Percentiles rank a stretch among this genome's conserved stretches.
phyloP scores from a whole-genome alignment of 2,329 filamentous ascomycete genomes.

The Anthostomella pinea region DNA sequence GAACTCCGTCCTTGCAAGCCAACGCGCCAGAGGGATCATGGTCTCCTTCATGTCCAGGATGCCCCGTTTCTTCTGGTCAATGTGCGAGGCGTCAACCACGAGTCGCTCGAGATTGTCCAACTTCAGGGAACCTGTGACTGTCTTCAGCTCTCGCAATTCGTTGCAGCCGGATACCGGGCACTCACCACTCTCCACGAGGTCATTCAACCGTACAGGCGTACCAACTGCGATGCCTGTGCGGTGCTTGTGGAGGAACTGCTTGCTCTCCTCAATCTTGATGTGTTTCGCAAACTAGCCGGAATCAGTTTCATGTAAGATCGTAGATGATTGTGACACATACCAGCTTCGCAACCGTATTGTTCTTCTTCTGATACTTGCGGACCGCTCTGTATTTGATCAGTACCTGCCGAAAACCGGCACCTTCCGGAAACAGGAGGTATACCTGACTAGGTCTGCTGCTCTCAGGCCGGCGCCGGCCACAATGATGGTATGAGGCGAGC shows the following conservation, averaged over 20 bases:
- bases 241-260: constrained; percentile 66
- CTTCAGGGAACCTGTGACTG: constrained; percentile 60
- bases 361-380: constrained; percentile 75
- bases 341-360: constrained; percentile 78
- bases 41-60: constrained; percentile 96
- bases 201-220: constrained; percentile 78
- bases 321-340: constrained; percentile 33
- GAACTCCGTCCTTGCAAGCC: constrained; percentile 69
- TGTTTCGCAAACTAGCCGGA: constrained; percentile 78
- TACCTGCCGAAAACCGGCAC: too few species aligned
- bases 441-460: constrained; percentile 80
- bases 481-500: constrained; percentile 81
- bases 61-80: constrained; percentile 91
- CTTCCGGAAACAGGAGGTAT: too few species aligned
- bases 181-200: constrained; percentile 77
- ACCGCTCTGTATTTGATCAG: constrained; percentile 53
- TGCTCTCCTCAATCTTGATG: constrained; percentile 88
- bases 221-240: constrained; percentile 86
- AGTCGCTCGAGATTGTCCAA: constrained; percentile 71
- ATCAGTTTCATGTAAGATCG: constrained; percentile 15
- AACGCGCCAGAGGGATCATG: constrained; percentile 72
- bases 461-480: constrained; percentile 81
- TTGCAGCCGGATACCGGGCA: too few species aligned
- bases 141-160: too few species aligned
- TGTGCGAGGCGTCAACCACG: constrained; percentile 85